A percentile compares a stretch with the other conserved stretches of the same genome.
Evolutionary conservation across 2,329 filamentous ascomycete species (phyloP).

Genomic region (Microsporum audouinii): DNA sequence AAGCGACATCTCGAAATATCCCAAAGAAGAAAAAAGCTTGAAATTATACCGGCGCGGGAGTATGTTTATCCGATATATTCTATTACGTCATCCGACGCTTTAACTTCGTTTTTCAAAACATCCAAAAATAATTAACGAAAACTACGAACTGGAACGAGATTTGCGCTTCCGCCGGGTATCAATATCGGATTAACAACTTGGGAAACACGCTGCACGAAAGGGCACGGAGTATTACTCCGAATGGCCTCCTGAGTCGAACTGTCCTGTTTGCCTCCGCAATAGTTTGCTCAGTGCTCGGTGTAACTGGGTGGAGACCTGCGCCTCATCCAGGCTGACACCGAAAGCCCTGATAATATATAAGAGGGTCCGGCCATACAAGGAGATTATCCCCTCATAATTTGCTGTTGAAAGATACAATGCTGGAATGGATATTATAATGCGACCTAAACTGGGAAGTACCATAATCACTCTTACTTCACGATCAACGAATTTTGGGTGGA

Average conservation of each 20-base stretch:
- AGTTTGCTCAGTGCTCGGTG: background rate
- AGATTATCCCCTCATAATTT: background rate
- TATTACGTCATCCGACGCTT: slow-evolving; percentile 1
- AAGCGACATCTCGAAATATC: background rate
- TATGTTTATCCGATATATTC: background rate
- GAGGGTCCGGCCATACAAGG: background rate
- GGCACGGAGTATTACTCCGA: background rate
- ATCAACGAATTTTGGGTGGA: background rate
- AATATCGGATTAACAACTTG: background rate
- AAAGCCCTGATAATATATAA: background rate
- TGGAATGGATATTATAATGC: background rate
- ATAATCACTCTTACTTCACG: background rate
- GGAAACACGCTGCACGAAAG: background rate
- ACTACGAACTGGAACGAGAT: too few species aligned
- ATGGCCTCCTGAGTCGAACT: background rate
- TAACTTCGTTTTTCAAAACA: too few species aligned
- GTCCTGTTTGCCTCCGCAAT: background rate
- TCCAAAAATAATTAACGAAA: too few species aligned
- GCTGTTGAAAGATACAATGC: background rate
- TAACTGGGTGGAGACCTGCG: background rate
- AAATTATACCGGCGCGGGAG: background rate
- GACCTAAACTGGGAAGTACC: background rate
- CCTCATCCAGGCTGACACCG: background rate
- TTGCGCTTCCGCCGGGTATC: too few species aligned
- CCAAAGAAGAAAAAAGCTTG: background rate